Percentiles rank a stretch among this genome's conserved stretches.
Evolutionary conservation across 495 filamentous ascomycete species (phyloP).

Genomic region (Aspergillus hancockii): DNA sequence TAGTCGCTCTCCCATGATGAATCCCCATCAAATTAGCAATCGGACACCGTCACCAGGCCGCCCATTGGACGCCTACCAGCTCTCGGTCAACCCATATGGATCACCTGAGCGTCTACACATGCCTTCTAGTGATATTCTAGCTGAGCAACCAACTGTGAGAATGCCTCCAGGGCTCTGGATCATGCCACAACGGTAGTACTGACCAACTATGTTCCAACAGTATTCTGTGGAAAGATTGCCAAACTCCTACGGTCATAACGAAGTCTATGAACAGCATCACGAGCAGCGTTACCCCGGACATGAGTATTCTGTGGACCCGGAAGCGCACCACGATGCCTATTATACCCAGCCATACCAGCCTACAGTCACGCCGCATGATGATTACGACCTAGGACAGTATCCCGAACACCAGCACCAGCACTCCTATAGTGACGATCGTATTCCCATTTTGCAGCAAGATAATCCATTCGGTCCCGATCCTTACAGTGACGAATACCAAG

Average conservation of each 20-base stretch:
- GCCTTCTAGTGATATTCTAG: conserved; percentile 68
- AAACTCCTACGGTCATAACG: conserved; percentile 68
- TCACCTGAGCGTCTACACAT: conserved; percentile 62
- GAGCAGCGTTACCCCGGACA: conserved; percentile 45
- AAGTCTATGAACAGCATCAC: conserved; percentile 60
- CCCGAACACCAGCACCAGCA: conserved; percentile 47
- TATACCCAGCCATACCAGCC: conserved; percentile 81
- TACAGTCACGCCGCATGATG: conserved; percentile 51
- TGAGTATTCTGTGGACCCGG: conserved; percentile 76
- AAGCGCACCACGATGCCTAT: conserved; percentile 84
- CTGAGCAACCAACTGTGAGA: conserved; percentile 71
- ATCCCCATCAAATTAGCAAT: conserved; percentile 54
- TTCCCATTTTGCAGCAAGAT: conserved; percentile 60
- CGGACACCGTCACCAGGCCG: conserved; percentile 57
- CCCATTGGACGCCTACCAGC: conserved; percentile 66
- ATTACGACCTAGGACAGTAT: conserved; percentile 56
- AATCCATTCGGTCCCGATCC: conserved; percentile 61
- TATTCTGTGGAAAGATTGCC: conserved; percentile 82
- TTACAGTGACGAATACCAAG: conserved; percentile 44
- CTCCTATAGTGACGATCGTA: conserved; percentile 58
- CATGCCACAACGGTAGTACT: conserved; percentile 9
- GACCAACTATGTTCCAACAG: conserved; percentile 26
- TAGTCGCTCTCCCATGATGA: conserved; percentile 54
- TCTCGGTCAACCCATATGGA: conserved; percentile 66
- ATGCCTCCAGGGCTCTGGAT: conserved; percentile 10